These are phyloP conservation scores for Physaria fendleri DNA, from an alignment of 345 rosid genomes.

Conservation along the genomic window DNA sequence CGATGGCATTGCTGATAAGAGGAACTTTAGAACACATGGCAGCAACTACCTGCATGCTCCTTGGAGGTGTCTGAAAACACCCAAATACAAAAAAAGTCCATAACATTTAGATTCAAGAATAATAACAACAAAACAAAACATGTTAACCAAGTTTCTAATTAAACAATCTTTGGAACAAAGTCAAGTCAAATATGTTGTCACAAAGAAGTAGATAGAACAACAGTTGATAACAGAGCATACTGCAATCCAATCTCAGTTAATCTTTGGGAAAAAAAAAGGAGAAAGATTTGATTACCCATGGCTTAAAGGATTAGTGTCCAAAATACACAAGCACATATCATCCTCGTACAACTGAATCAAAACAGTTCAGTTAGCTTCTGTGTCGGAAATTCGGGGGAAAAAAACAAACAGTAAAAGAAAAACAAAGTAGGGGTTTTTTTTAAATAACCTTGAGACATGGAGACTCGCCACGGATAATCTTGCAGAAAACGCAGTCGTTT, in stretches of 20 bases:
- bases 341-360: conserved; percentile 79
- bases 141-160: too few relatives aligned
- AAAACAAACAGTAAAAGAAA: too few relatives aligned
- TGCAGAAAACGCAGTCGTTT: conserved; percentile 75
- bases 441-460: conserved; percentile 66
- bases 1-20: conserved; percentile 69
- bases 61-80: conserved; percentile 53
- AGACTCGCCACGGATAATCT: conserved; percentile 67
- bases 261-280: not conserved
- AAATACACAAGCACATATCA: conserved; percentile 74
- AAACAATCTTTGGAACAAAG: too few relatives aligned
- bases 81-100: not conserved
- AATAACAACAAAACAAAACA: too few relatives aligned
- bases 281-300: conserved; percentile 73
- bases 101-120: not conserved
- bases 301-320: conserved; percentile 73
- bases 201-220: too few relatives aligned
- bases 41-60: conserved; percentile 71
- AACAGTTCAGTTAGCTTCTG: not conserved
- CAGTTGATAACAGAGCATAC: not conserved
- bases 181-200: too few relatives aligned
- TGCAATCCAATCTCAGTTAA: not conserved
- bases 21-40: conserved; percentile 97
- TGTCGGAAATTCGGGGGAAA: not conserved
- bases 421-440: not conserved